Evolutionary conservation across 345 rosid species (phyloP).

Genomic region (Luvunga scandens): DNA sequence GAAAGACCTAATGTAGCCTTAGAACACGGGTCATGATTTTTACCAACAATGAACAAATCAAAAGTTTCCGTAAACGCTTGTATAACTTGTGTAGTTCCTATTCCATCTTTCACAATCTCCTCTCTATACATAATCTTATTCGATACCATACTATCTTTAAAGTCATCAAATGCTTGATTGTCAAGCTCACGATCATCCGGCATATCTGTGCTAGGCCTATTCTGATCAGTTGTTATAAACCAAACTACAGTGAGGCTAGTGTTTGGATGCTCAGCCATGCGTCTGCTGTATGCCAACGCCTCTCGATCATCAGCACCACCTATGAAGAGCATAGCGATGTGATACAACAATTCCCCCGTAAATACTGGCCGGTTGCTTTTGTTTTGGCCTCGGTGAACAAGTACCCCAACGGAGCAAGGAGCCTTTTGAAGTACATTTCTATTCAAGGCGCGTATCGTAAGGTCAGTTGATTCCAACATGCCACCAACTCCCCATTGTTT

Average conservation of each 20-base stretch:
- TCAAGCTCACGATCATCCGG: conserved; percentile 4
- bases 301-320: conserved; percentile 34
- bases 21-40: conserved; percentile 2
- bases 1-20: conserved; percentile 2
- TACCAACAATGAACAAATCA: conserved; percentile 31
- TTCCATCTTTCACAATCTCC: conserved; percentile 19
- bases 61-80: conserved; percentile 3
- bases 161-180: conserved; percentile 21
- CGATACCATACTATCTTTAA: background rate
- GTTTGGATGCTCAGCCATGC: conserved; percentile 23
- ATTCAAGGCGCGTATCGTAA: conserved; percentile 9
- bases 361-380: background rate
- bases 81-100: conserved; percentile 14
- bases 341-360: background rate
- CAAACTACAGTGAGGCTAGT: conserved; percentile 17
- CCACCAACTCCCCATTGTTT: conserved; percentile 4
- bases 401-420: conserved; percentile 12
- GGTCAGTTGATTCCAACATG: background rate
- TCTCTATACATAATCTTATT: background rate
- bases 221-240: background rate
- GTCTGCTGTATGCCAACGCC: conserved; percentile 21
- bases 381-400: conserved; percentile 13
- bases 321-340: conserved; percentile 21
- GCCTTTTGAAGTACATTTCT: conserved; percentile 19
- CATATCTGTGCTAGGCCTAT: background rate